A percentile compares a stretch with the other conserved stretches of the same genome.
phyloP scores from a whole-genome alignment of 768 basidiomycete species.

The Trametes maxima region DNA sequence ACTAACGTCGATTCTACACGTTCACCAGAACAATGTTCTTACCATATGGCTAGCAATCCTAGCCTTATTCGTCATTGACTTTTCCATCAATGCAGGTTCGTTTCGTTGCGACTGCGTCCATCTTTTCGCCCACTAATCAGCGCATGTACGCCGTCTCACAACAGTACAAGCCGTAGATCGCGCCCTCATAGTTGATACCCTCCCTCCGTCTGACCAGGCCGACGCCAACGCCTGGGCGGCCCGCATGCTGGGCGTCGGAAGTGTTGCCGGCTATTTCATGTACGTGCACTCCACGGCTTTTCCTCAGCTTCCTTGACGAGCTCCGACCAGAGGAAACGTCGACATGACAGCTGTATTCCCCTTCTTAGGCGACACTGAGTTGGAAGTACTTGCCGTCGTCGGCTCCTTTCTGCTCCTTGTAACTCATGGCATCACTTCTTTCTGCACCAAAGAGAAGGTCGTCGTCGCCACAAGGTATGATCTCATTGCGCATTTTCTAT shows the following conservation, averaged over 20 bases:
- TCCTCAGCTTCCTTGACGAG: neutral
- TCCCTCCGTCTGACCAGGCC: constrained; percentile 76
- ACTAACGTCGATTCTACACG: neutral
- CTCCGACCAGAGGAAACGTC: constrained; percentile 67
- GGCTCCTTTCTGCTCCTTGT: constrained; percentile 66
- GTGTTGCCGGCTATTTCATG: constrained; percentile 88
- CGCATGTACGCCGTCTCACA: neutral
- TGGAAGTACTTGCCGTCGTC: constrained; percentile 79
- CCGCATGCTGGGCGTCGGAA: constrained; percentile 86
- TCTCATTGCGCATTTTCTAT: neutral
- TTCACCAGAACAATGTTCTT: constrained; percentile 56
- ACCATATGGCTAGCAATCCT: constrained; percentile 79
- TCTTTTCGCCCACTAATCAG: constrained; percentile 35
- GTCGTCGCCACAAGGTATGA: constrained; percentile 49
- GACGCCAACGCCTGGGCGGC: constrained; percentile 95
- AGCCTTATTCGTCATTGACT: constrained; percentile 70
- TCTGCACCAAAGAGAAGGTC: constrained; percentile 72
- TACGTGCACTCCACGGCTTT: constrained; percentile 39
- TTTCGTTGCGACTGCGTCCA: constrained; percentile 38
- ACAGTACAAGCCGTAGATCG: constrained; percentile 88
- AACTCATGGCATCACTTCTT: constrained; percentile 65
- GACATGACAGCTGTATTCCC: constrained; percentile 72
- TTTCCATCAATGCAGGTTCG: constrained; percentile 58
- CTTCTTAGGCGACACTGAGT: constrained; percentile 75
- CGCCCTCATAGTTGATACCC: constrained; percentile 83